phyloP scores from a whole-genome alignment of 1,284 basidiomycete genomes.

The Pseudozyma sp. region DNA sequence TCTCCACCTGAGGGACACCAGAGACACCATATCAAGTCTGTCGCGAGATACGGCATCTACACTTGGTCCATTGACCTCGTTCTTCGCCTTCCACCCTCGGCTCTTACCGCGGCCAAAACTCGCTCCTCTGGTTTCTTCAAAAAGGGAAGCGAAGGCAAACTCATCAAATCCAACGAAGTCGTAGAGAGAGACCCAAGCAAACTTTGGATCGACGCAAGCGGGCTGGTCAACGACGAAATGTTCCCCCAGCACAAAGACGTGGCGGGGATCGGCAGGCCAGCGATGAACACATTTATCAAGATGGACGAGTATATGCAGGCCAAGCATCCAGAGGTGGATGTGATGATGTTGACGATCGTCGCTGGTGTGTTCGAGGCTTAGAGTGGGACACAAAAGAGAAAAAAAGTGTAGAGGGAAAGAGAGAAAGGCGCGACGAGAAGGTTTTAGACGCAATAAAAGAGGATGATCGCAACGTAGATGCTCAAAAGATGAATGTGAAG shows the following conservation, averaged over 20 bases:
- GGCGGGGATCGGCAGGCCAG: constrained; percentile 21
- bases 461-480: no score
- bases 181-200: constrained; percentile 40
- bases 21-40: constrained; percentile 93
- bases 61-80: constrained; percentile 80
- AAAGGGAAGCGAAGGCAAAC: constrained; percentile 13
- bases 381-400: background rate
- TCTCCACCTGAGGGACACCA: constrained; percentile 73
- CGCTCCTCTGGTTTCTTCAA: constrained; percentile 16
- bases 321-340: constrained; percentile 64
- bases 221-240: constrained; percentile 58
- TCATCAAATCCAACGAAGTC: constrained; percentile 13
- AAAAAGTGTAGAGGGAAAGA: no score
- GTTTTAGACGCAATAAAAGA: no score
- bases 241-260: constrained; percentile 56
- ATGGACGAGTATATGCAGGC: constrained; percentile 56
- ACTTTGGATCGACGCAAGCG: constrained; percentile 55
- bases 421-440: no score
- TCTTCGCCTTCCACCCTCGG: constrained; percentile 72
- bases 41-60: constrained; percentile 81
- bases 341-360: constrained; percentile 65
- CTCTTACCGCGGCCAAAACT: constrained; percentile 20
- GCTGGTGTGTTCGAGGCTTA: constrained; percentile 58
- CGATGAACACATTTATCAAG: constrained; percentile 51
- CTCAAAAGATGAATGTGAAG: no score